Base-by-base conservation (phyloP, 1,284 basidiomycete genomes). In the Laetiporus sulphureus region DNA sequence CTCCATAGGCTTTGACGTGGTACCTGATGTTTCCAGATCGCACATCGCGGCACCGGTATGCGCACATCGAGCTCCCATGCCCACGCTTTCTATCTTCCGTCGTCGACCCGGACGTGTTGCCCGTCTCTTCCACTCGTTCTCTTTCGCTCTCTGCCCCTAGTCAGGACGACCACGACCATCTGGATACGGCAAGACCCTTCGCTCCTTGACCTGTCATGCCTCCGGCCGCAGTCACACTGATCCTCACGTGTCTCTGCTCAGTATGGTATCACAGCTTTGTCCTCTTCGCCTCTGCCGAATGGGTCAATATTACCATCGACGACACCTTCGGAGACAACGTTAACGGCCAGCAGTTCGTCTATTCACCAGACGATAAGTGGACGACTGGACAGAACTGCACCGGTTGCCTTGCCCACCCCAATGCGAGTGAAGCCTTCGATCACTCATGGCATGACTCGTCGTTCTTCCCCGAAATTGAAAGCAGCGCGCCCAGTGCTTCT, bases 251-350 rank as follows among this genome's bases (percentile, higher is more conserved):
- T 23, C 8, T 24, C 13, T 34, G n/a, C 18, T 31, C 40, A n/a
- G n/a, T n/a, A n/a, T n/a, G n/a, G n/a, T n/a, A n/a, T n/a, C n/a
- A n/a, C n/a, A n/a, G n/a, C n/a, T n/a, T n/a, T n/a, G n/a, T n/a
- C n/a, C n/a, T n/a, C n/a, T n/a, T n/a, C 29, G 44, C 46, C 21
- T 13, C 35, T 11, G 60, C 55, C 19, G 51, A 53, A 3, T 48
- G 65, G 1, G 56, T 63, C 18, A 69, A 67, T 46, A 55, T 66
- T 2, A 63, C 67, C 0, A 65, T 73, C 30, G 71, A 74, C 50
- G 70, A 73, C 47, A 55, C 65, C 0, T 52, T 55, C n/a, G 62
- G 65, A 13, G 63, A 68, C 44, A 56, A 65, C 3, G 40, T 59
- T 7, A 62, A 63, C 6, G 61, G 63, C 3, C 37, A 34, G 6